Evolutionary conservation across 2,329 filamentous ascomycete species (phyloP), one percentile per base, ranked within the genome.

Genomic region (Cladosporium sp.): DNA sequence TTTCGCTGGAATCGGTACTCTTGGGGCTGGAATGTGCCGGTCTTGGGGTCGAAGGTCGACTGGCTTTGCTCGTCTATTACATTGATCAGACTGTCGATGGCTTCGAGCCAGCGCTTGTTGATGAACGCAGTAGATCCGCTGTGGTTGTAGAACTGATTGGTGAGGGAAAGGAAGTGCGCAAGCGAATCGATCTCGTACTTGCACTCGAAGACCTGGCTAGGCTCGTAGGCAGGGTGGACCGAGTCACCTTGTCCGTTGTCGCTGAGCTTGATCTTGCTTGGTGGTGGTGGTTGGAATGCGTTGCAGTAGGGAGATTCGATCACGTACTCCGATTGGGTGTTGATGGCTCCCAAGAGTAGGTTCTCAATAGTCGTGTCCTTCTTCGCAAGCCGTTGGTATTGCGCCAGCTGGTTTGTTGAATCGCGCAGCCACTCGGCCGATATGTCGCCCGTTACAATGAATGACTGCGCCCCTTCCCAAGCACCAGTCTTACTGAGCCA

Each of bases 141-240:
- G 62, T 88, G 79, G 33, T 86, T 81, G 70, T 93, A 78, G 69
- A 95, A 97, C 59, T 95, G 84, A 61, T 95, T 96, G 15, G 78
- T 81, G 2, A 98, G 72, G 0, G 86, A 83, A 5, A 98, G 78
- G 67, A 98, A 98, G 64, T 94, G 85, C 0, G 91, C 93, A 0
- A 98, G 77, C 7, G 91, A 96, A 70, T 98, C 93, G 18, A 98
- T 82, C 72, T 98, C 93, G 69, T 97, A 98, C 71, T 98, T 98
- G 80, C 93, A 98, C 70, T 98, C 93, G 57, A 96, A 98, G 3
- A 98, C 93, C 42, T 84, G 80, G 0, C 77, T 80, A 0, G 85
- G 85, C 62, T 97, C 90, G 64, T 95, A 97, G 0, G 77, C 76
- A 0, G 93, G 93, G 60, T 95, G 89, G 0, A 98, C 93, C 7